Base-by-base conservation (phyloP, 257 asterid species). In the Prunella vulgaris region DNA sequence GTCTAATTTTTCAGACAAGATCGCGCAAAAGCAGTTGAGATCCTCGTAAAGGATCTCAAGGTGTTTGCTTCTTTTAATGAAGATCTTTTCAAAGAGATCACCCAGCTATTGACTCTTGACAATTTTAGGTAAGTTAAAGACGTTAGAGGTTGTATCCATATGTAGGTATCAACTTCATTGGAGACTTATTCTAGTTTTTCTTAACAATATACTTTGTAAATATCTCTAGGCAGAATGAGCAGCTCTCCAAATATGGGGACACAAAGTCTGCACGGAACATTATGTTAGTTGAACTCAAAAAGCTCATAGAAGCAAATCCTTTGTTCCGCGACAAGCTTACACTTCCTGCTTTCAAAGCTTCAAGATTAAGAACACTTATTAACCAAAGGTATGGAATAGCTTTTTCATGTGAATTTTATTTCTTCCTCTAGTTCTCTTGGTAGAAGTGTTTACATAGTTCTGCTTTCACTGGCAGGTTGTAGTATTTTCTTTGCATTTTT, bases 181-280 rank as follows among this genome's bases (percentile, higher is more conserved):
- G 44, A 5, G 62, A 17, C 38, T 24, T 8, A 14, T 14, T 59
- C 9, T 22, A 5, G 8, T 37, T 44, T 14, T 71, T 66, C 60
- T 15, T 5, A 2, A 62, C 70, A 72, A 67, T 73, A 64, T 64
- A 51, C 65, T n/a, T 32, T 53, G 66, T 77, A 10, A 58, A 75
- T 69, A 51, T 74, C 69, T 76, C 33, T 78, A 92, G 97, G 90
- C 95, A 89, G 89, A 92, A 92, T 73, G 97, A 92, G 79, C 96
- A 92, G 88, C 97, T 92, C 69, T 89, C 97, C 70, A 92, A 92
- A 76, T 92, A 92, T 30, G 97, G 97, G 65, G 97, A 92, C 78
- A 89, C 97, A 51, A 89, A 92, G 82, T 87, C 96, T 30, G 97
- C 97, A 28, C 84, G 97, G 32, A 92, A 73, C 76, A 89, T 92